These are phyloP conservation scores for Aegle marmelos DNA, from an alignment of 345 rosid genomes.

Conservation along the genomic window DNA sequence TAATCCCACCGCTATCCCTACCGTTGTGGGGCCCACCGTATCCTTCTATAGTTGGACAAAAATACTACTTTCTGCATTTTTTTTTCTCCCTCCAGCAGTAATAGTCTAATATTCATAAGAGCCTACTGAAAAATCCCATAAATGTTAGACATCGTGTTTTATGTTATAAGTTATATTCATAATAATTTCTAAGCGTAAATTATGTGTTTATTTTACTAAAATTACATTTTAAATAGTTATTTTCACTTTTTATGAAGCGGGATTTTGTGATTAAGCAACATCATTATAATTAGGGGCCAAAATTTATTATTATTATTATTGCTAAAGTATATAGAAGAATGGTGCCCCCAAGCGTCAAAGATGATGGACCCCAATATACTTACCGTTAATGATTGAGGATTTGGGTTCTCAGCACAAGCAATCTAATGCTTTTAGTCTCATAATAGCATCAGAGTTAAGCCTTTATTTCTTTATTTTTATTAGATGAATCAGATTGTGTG, in stretches of 20 bases:
- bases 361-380: not conserved
- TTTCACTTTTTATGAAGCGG: not conserved
- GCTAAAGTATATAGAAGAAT: not conserved
- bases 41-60: not conserved
- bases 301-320: too few relatives aligned
- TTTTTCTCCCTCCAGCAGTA: too few relatives aligned
- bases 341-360: not conserved
- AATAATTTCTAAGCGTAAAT: too few relatives aligned
- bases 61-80: slow-evolving; percentile 5
- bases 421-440: not conserved
- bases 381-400: not conserved
- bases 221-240: too few relatives aligned
- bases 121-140: too few relatives aligned
- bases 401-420: not conserved
- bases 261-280: not conserved
- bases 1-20: slow-evolving; percentile 58
- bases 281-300: not conserved
- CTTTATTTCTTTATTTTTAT: too few relatives aligned
- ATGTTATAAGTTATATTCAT: too few relatives aligned
- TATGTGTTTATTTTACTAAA: too few relatives aligned
- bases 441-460: not conserved
- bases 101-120: too few relatives aligned
- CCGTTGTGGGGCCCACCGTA: slow-evolving; percentile 7
- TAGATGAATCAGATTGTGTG: too few relatives aligned
- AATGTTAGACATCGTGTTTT: too few relatives aligned